Base-by-base conservation (phyloP, 768 basidiomycete species). In the Holtermannia corniformis region DNA sequence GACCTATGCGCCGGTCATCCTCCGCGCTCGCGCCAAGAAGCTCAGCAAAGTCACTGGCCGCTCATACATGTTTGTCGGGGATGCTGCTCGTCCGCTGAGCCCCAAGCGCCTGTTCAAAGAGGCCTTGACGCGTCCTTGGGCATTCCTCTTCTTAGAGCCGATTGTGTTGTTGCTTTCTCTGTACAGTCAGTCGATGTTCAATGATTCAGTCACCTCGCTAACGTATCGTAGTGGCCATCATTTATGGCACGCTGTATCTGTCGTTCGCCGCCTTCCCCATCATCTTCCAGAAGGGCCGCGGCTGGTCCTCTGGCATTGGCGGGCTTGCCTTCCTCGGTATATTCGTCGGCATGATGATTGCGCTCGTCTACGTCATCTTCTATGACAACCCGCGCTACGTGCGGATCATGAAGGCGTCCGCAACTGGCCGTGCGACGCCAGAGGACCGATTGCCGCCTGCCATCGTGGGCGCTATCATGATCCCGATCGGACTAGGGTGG, bases 371-470 rank as follows among this genome's bases (percentile, higher is more conserved):
- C 23, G 58, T 65, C 51, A 37, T 70, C 52, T 57, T 68, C 20
- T 61, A 51, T 49, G 65, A 66, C 43, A 73, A 75, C 58, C 71
- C 70, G n/a, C 57, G 64, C 32, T 76, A 75, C 61, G 54, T 68
- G 41, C 57, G 62, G 19, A 61, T 56, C 2, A 58, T 67, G 32
- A 63, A 70, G 50, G 57, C 59, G 21, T 42, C 43, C 5, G 67
- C 68, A 4, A n/a, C n/a, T n/a, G 74, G 74, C 23, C 41, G 61
- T 7, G 71, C 73, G 2, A 62, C 71, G 2, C 73, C 76, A 2
- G 76, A 76, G 51, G 72, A 74, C n/a, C 65, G 76, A 25, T 61
- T 76, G 0, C 70, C 67, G 0, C 59, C 72, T 0, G 70, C 73
- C 19, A 65, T 71, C n/a, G 47, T 75, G 60, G 74, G 71, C 10